These are phyloP conservation scores for Diaporthe sp. DNA, from an alignment of 2,329 filamentous ascomycete species.

Conservation along the genomic window DNA sequence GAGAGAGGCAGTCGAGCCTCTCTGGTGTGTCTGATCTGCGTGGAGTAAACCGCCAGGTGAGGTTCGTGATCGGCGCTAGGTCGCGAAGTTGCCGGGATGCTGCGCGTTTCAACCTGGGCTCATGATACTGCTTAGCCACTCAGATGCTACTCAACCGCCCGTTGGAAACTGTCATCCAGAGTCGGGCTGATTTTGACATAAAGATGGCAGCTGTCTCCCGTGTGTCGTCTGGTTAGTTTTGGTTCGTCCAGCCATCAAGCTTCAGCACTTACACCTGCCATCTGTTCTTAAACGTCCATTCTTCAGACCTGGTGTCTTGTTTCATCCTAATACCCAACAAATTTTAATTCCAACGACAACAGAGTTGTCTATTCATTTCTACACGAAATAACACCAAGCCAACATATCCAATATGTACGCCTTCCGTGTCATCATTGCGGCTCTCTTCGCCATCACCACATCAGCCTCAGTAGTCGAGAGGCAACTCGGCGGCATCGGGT, in stretches of 20 bases:
- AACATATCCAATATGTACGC: slow-evolving; percentile 15
- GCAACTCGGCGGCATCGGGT: slow-evolving; percentile 19
- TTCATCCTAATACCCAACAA: slow-evolving; percentile 4
- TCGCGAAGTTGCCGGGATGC: slow-evolving; percentile 8
- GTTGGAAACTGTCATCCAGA: slow-evolving; percentile 26
- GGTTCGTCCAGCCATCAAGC: slow-evolving; percentile 28
- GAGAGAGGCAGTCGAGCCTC: neutral
- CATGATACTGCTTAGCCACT: slow-evolving; percentile 32
- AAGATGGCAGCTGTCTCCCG: slow-evolving; percentile 28
- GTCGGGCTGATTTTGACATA: slow-evolving; percentile 29
- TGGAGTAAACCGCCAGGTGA: slow-evolving; percentile 3
- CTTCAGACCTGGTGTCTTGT: slow-evolving; percentile 29
- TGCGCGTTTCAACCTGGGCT: slow-evolving; percentile 24
- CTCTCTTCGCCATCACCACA: slow-evolving; percentile 19
- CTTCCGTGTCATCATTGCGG: slow-evolving; percentile 13
- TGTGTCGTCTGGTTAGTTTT: slow-evolving; percentile 15
- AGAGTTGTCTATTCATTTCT: neutral
- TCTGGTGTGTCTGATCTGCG: slow-evolving; percentile 30
- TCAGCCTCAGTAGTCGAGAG: slow-evolving; percentile 17
- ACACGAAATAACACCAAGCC: neutral
- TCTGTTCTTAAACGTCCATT: slow-evolving; percentile 15
- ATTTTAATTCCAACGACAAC: neutral
- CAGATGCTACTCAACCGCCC: slow-evolving; percentile 5
- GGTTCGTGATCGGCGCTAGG: slow-evolving; percentile 31
- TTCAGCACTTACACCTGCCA: slow-evolving; percentile 17